Percentiles rank a stretch among this genome's conserved stretches.
Conservation (phyloP, 2,329 filamentous ascomycete genomes). For the Kalmusia sp. region DNA sequence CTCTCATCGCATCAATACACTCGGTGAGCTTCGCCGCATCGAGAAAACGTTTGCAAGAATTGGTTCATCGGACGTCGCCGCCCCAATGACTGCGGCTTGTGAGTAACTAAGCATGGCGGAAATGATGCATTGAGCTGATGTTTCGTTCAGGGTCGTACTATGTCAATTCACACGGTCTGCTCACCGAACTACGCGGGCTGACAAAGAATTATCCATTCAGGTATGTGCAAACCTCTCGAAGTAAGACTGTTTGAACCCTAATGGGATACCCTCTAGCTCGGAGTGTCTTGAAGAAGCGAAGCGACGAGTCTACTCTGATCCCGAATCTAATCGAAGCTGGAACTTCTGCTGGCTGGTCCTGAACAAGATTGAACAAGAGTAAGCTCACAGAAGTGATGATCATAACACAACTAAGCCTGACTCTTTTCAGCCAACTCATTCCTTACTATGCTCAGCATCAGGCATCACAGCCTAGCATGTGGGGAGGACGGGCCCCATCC, state of each 20-base stretch:
- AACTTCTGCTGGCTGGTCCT: slow-evolving; percentile 78
- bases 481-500: slow-evolving; percentile 67
- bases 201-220: slow-evolving; percentile 72
- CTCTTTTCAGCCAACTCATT: slow-evolving; percentile 62
- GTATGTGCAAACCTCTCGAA: slow-evolving; percentile 19
- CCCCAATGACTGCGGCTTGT: slow-evolving; percentile 74
- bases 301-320: slow-evolving; percentile 67
- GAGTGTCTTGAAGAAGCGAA: slow-evolving; percentile 72
- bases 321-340: slow-evolving; percentile 73
- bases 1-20: slow-evolving; percentile 74
- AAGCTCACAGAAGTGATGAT: slow-evolving; percentile 37
- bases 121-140: neutral
- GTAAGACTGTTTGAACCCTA: slow-evolving; percentile 2
- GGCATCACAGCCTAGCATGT: slow-evolving; percentile 71
- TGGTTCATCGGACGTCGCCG: slow-evolving; percentile 65
- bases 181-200: slow-evolving; percentile 72
- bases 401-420: slow-evolving; percentile 11
- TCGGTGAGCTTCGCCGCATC: slow-evolving; percentile 74
- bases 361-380: slow-evolving; percentile 71
- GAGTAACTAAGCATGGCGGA: slow-evolving; percentile 12
- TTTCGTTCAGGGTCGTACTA: slow-evolving; percentile 63
- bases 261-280: slow-evolving; percentile 49
- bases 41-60: slow-evolving; percentile 69
- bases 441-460: slow-evolving; percentile 66
- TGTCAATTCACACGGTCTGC: slow-evolving; percentile 72